phyloP scores from a whole-genome alignment of 1,284 basidiomycete species.

The Tremellales sp. region DNA sequence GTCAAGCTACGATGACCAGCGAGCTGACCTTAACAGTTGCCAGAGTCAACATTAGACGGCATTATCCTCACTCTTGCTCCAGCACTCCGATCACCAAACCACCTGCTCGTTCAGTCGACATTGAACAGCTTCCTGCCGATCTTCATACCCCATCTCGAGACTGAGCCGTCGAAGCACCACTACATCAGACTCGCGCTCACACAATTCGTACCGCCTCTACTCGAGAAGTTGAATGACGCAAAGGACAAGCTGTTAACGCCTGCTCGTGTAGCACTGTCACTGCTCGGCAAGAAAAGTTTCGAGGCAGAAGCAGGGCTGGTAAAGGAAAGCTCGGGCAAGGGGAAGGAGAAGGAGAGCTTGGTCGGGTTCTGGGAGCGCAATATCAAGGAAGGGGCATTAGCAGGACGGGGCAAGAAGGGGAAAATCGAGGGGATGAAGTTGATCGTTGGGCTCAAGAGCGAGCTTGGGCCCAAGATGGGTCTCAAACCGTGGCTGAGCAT shows the following conservation, averaged over 20 bases:
- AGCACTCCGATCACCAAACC: conserved; percentile 32
- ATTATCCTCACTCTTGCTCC: conserved; percentile 35
- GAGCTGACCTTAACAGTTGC: conserved; percentile 19
- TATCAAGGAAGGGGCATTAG: conserved; percentile 63
- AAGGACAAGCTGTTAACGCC: conserved; percentile 40
- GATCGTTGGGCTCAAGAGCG: conserved; percentile 58
- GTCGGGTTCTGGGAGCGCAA: conserved; percentile 70
- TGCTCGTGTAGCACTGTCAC: conserved; percentile 23
- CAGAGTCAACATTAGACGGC: conserved; percentile 34
- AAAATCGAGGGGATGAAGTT: conserved; percentile 48
- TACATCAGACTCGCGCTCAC: conserved; percentile 30
- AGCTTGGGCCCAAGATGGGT: conserved; percentile 72
- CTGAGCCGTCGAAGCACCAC: conserved; percentile 3
- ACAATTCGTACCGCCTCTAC: conserved; percentile 31
- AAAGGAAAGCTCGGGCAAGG: conserved; percentile 49
- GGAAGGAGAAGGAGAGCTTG: conserved; percentile 71
- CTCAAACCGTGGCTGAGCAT: conserved; percentile 74
- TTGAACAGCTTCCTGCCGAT: conserved; percentile 39
- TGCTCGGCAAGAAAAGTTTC: conserved; percentile 30
- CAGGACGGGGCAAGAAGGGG: conserved; percentile 71
- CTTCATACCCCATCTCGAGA: conserved; percentile 37
- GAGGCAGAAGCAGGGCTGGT: conserved; percentile 25
- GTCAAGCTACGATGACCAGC: not conserved
- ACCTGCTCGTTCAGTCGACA: conserved; percentile 35
- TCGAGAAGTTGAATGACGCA: conserved; percentile 44